Conservation (phyloP, 768 basidiomycete genomes). For the Mycena alexandri region DNA sequence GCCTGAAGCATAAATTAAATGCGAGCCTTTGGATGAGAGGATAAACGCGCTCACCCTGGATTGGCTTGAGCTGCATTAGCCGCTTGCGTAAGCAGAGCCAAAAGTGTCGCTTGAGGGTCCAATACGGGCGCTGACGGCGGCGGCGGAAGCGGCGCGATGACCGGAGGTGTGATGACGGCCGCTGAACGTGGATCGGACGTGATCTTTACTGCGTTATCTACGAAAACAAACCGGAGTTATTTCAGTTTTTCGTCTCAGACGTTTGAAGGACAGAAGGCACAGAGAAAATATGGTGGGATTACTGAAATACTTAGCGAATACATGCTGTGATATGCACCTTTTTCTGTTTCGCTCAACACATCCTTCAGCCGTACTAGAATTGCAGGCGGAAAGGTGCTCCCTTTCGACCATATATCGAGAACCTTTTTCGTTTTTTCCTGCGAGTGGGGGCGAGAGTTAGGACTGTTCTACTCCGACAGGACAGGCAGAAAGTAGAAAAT, state of each 20-base stretch:
- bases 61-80: slow-evolving; percentile 55
- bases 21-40: neutral
- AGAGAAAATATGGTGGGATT: slow-evolving; percentile 71
- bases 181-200: slow-evolving; percentile 55
- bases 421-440: slow-evolving; percentile 98
- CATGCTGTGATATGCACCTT: slow-evolving; percentile 89
- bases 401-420: slow-evolving; percentile 97
- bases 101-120: slow-evolving; percentile 73
- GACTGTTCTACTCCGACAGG: slow-evolving; percentile 48
- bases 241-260: slow-evolving; percentile 79
- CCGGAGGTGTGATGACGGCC: slow-evolving; percentile 33
- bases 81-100: slow-evolving; percentile 79
- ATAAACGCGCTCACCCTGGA: slow-evolving; percentile 49
- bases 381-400: slow-evolving; percentile 85
- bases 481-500: slow-evolving; percentile 45
- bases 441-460: slow-evolving; percentile 54
- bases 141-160: slow-evolving; percentile 43
- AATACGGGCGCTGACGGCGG: slow-evolving; percentile 45
- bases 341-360: slow-evolving; percentile 75
- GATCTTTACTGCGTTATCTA: slow-evolving; percentile 67
- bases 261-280: slow-evolving; percentile 53
- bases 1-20: slow-evolving; percentile 53
- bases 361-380: slow-evolving; percentile 81
- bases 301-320: slow-evolving; percentile 89
- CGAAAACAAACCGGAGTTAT: slow-evolving; percentile 67